A percentile compares a stretch with the other conserved stretches of the same genome.
Conservation (phyloP, 805 yeast species). For the Cyberlindnera veronae region DNA sequence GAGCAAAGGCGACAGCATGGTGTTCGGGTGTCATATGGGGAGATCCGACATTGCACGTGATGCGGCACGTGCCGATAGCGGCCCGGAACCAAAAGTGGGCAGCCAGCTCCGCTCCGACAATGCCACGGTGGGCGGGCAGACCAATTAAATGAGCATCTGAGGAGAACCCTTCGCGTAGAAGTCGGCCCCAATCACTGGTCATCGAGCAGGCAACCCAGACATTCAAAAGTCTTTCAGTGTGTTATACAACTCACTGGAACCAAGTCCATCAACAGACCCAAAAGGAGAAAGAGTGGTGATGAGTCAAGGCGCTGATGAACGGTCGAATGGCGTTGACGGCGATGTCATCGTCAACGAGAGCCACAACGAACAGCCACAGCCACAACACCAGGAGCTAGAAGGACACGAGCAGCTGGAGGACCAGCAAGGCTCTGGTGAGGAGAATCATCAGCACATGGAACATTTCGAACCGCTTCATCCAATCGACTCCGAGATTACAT, state of each 20-base stretch:
- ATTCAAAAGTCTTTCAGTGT: not conserved
- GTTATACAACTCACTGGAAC: not conserved
- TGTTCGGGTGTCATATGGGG: not conserved
- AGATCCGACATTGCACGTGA: not conserved
- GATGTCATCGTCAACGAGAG: constrained; percentile 1
- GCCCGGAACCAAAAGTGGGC: not conserved
- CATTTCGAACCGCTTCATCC: constrained; percentile 9
- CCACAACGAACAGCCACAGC: not conserved
- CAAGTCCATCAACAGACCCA: no score
- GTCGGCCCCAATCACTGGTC: not conserved
- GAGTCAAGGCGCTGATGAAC: constrained; percentile 1
- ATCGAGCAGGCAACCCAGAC: not conserved
- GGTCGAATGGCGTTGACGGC: not conserved
- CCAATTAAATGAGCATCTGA: not conserved
- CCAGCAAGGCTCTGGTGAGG: no score
- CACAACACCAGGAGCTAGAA: not conserved
- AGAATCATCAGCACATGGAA: constrained; percentile 31
- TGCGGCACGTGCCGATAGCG: constrained; percentile 2
- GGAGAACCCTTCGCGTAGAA: not conserved
- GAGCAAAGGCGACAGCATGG: not conserved
- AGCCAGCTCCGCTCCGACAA: not conserved
- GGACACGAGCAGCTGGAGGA: not conserved
- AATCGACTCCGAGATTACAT: constrained; percentile 43
- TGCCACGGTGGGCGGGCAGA: not conserved
- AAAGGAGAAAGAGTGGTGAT: no score